Percentiles rank a stretch among this genome's conserved stretches.
phyloP scores from a whole-genome alignment of 164 flowering plant species.

The Malania oleifera region DNA sequence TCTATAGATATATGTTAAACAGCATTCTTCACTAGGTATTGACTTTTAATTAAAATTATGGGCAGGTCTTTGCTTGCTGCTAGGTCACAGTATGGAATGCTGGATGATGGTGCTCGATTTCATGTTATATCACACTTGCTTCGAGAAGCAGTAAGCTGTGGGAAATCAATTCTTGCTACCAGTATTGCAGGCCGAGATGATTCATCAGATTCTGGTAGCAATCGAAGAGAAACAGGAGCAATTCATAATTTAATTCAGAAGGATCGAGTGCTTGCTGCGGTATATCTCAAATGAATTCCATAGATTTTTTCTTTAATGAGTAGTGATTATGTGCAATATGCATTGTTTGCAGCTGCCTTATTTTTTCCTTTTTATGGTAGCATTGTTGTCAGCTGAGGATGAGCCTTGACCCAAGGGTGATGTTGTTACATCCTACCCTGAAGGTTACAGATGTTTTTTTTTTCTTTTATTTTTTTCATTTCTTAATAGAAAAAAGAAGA shows the following conservation, averaged over 20 bases:
- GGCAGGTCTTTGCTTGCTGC: slow-evolving; percentile 74
- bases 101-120: slow-evolving; percentile 90
- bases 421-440: too few species aligned
- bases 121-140: slow-evolving; percentile 88
- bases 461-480: too few species aligned
- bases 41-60: slow-evolving; percentile 12
- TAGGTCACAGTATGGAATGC: slow-evolving; percentile 67
- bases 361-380: too few species aligned
- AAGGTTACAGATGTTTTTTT: too few species aligned
- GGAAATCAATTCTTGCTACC: slow-evolving; percentile 77
- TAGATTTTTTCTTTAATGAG: background rate
- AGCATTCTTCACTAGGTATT: slow-evolving; percentile 6
- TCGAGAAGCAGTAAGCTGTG: slow-evolving; percentile 78
- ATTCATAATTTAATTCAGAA: slow-evolving; percentile 75
- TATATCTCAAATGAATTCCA: slow-evolving; percentile 26
- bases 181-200: slow-evolving; percentile 63
- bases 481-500: too few species aligned
- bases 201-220: slow-evolving; percentile 50
- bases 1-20: background rate
- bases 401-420: too few species aligned
- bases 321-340: too few species aligned
- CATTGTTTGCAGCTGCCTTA: too few species aligned
- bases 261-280: slow-evolving; percentile 81
- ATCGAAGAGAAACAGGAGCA: slow-evolving; percentile 46
- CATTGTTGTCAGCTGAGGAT: too few species aligned